A percentile compares a stretch with the other conserved stretches of the same genome.
These are phyloP conservation scores for Haplosporangium sp. DNA, from an alignment of 371 early-diverging fungal species.

Conservation along the genomic window DNA sequence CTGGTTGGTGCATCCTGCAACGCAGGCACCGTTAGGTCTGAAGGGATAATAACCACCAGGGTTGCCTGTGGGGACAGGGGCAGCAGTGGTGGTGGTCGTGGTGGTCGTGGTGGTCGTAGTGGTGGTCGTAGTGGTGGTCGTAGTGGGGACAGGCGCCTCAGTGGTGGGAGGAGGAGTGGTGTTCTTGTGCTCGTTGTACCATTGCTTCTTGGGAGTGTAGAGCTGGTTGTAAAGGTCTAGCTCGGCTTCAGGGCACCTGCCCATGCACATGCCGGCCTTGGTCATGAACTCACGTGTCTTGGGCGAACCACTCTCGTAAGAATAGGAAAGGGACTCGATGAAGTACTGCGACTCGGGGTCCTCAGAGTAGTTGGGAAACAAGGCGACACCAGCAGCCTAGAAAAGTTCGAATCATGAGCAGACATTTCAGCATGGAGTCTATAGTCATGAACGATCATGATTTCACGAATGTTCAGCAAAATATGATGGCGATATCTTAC, in stretches of 20 bases:
- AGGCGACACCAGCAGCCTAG: conserved; percentile 38
- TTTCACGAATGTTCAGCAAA: not conserved
- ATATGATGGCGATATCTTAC: not conserved
- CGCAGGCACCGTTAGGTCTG: conserved; percentile 29
- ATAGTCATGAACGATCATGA: not conserved
- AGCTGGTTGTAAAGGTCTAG: conserved; percentile 32
- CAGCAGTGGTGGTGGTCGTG: not conserved
- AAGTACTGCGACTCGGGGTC: conserved; percentile 55
- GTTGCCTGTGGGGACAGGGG: not conserved
- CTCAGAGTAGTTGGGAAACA: conserved; percentile 40
- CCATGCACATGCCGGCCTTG: conserved; percentile 55
- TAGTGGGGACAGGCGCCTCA: not conserved
- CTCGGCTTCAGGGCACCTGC: conserved; percentile 35
- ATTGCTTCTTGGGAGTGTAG: conserved; percentile 6
- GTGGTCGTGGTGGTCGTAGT: not conserved
- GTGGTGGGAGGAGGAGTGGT: not conserved
- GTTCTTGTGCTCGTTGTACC: conserved; percentile 8
- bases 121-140: not conserved
- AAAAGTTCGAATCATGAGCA: not conserved
- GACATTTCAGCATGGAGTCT: not conserved
- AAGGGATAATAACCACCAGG: conserved; percentile 22
- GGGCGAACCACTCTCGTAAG: conserved; percentile 48
- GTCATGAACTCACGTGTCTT: conserved; percentile 55
- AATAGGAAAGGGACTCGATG: conserved; percentile 43
- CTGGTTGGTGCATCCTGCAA: conserved; percentile 14